A percentile compares a stretch with the other conserved stretches of the same genome.
phyloP scores from a whole-genome alignment of 2,329 filamentous ascomycete genomes.

The Talaromyces albobiverticillius region DNA sequence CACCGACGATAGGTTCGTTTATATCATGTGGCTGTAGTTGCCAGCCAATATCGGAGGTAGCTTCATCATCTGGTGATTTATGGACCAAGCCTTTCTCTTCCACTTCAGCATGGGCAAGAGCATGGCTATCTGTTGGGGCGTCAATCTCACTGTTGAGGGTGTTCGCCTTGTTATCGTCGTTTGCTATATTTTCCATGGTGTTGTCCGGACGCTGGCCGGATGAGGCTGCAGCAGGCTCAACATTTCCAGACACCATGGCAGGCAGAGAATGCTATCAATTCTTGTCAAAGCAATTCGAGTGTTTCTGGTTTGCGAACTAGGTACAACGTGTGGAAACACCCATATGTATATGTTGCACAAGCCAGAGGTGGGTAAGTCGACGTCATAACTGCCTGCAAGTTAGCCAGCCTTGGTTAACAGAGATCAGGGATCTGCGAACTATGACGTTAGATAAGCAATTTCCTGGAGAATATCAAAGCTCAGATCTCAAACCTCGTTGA shows the following conservation, averaged over 20 bases:
- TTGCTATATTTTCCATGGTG: constrained; percentile 4
- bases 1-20: constrained; percentile 57
- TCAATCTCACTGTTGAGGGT: constrained; percentile 6
- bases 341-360: background rate
- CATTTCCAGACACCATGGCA: constrained; percentile 2
- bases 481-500: too few relatives aligned
- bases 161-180: constrained; percentile 1
- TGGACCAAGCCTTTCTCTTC: constrained; percentile 12
- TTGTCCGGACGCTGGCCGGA: constrained; percentile 4
- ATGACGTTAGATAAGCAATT: background rate
- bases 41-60: constrained; percentile 11
- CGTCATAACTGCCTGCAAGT: background rate
- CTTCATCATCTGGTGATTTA: constrained; percentile 4
- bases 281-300: too few relatives aligned
- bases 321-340: too few relatives aligned
- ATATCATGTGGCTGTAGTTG: constrained; percentile 9
- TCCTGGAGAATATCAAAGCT: too few relatives aligned
- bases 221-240: background rate
- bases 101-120: constrained; percentile 10
- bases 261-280: background rate
- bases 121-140: constrained; percentile 13
- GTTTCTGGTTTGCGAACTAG: too few relatives aligned
- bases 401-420: too few relatives aligned
- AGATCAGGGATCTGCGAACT: too few relatives aligned
- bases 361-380: constrained; percentile 1